Evolutionary conservation across 1,139 yeast species (phyloP), one percentile per base, ranked within the genome.

Genomic region (Tardiomyces digboiensis): DNA sequence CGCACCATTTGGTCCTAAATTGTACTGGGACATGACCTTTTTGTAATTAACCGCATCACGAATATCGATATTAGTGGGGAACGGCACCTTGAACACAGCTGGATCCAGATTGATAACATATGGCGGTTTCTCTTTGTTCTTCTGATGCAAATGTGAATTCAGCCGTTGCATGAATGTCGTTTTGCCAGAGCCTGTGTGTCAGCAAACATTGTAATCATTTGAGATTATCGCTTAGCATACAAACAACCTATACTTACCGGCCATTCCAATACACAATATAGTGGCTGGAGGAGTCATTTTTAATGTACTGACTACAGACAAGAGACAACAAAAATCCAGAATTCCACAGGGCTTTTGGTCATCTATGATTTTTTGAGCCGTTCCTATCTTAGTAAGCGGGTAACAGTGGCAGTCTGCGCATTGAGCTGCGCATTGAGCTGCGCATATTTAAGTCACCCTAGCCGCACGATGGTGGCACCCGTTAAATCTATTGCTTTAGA

Each of bases 1-100:
- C 6, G 98, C 97, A 43, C 99, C 99, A 60, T 93, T 93, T 8
- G 99, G 99, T 0, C 99, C 99, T 47, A 93, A 66, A 50, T 85
- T 84, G 60, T 91, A 69, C 56, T 78, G 77, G 56, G 88, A 93
- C 97, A 91, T 91, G 38, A 93, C 98, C 58, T 91, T 89, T 54
- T 85, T 85, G 65, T 93, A 93, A 61, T 93, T 91, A 48, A 93
- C 87, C 1, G 97, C 86, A 64, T 93, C 99, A 57, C 99, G 72
- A 49, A 93, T 91, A 65, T 93, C 99, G 51, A 93, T 89, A 61
- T 93, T 89, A 38, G 95, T 86, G 12, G 91, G 93, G 62, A 81
- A 93, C 12, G 98, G 98, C 12, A 88, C 82, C 53, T 82, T 86
- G 51, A 85, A 67, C 20, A 91, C 98, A 0, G 98, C 98, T 0